Percentiles rank a stretch among this genome's conserved stretches.
Evolutionary conservation across 257 asterid genomes (phyloP).

Genomic region (Solanum lignicaule): DNA sequence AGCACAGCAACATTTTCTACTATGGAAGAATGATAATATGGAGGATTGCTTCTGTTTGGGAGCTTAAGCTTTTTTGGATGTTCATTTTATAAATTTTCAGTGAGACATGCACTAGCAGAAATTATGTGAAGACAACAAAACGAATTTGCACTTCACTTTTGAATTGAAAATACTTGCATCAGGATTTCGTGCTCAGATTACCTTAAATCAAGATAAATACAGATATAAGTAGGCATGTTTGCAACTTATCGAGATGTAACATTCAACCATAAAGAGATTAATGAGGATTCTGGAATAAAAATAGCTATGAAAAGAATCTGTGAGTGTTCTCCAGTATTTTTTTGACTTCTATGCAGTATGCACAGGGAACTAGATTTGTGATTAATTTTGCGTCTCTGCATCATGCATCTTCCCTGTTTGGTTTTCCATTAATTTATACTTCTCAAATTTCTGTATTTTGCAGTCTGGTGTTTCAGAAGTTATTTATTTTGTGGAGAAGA

Average conservation of each 20-base stretch:
- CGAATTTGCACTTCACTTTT: background rate
- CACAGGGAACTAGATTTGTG: background rate
- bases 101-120: background rate
- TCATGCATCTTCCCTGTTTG: background rate
- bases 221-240: background rate
- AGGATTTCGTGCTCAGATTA: background rate
- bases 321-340: background rate
- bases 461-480: slow-evolving; percentile 95
- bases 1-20: background rate
- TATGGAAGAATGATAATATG: background rate
- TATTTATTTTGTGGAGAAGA: slow-evolving; percentile 73
- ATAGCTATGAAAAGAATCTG: background rate
- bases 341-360: background rate
- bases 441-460: slow-evolving; percentile 9
- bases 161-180: background rate
- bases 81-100: background rate
- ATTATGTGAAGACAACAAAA: background rate
- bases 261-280: background rate
- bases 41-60: background rate
- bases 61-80: background rate
- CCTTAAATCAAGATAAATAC: background rate
- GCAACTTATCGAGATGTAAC: background rate
- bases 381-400: background rate
- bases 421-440: background rate
- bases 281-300: background rate